Base-by-base conservation (phyloP, 73 alveolate genomes). In the Stentor coeruleus region DNA sequence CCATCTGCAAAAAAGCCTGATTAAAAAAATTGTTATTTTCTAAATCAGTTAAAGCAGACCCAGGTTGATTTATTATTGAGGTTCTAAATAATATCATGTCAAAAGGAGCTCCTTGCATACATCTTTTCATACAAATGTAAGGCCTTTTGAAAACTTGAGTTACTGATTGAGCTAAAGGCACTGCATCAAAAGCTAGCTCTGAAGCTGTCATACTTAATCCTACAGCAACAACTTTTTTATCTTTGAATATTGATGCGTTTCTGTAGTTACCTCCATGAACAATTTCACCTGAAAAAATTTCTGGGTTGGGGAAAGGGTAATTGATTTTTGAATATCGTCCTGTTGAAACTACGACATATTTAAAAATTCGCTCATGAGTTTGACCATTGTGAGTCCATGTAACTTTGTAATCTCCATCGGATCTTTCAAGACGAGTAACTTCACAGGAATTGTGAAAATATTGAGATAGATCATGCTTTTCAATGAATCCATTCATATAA, bases 261-360 rank as follows among this genome's bases (percentile, higher is more conserved):
- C 79, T 20, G 39, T 66, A 66, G 11, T 2, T 20, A 1, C 41
- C 79, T 20, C 42, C 14, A 33, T 66, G 79, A 31, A 66, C 39
- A 2, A 66, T 66, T 26, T 20, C 33, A 14, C 79, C 79, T 66
- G n/a, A 15, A 33, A 1, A 66, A 26, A 20, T 1, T 1, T 66
- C 79, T 20, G 79, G 79, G 2, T 20, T 2, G 6, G 6, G 28
- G 6, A 11, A 11, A 11, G 66, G 66, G n/a, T n/a, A n/a, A n/a
- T n/a, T n/a, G n/a, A n/a, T n/a, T 66, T 66, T 66, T 66, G 79
- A 20, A 66, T 20, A 66, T 1, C n/a, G 41, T 2, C 79, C 79
- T 28, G 42, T 26, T 26, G 40, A 37, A 11, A 66, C 39, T 14
- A 66, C 33, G 37, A 66, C 79, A 33, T 66, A 66, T 20, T 20